Evolutionary conservation across 768 basidiomycete genomes (phyloP).

Genomic region (Collybiopsis confluens): DNA sequence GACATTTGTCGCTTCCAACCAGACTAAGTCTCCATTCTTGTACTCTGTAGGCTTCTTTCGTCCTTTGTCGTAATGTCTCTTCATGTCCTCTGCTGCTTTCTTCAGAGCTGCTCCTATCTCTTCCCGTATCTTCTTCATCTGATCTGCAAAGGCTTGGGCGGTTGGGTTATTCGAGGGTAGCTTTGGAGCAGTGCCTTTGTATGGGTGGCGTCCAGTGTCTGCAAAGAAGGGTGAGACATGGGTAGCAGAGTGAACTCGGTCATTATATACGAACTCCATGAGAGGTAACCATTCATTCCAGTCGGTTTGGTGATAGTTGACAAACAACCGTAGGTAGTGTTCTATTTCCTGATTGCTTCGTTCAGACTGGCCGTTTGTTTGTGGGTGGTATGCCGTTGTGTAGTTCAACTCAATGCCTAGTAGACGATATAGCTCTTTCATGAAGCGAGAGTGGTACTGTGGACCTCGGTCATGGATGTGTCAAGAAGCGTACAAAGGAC

Average conservation of each 20-base stretch:
- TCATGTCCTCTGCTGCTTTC: conserved; percentile 22
- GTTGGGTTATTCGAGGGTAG: conserved; percentile 7
- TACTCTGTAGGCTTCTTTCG: neutral
- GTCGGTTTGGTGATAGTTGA: conserved; percentile 20
- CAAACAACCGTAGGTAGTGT: conserved; percentile 19
- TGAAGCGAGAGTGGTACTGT: conserved; percentile 22
- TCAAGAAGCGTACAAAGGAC: no score
- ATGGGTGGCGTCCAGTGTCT: conserved; percentile 22
- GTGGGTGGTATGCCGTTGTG: conserved; percentile 18
- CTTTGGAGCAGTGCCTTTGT: conserved; percentile 10
- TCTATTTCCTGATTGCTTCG: conserved; percentile 19
- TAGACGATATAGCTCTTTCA: conserved; percentile 18
- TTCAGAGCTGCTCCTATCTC: conserved; percentile 2
- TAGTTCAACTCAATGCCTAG: conserved; percentile 13
- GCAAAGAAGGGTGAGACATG: conserved; percentile 21
- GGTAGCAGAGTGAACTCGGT: conserved; percentile 17
- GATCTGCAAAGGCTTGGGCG: conserved; percentile 13
- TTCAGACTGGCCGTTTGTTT: conserved; percentile 19
- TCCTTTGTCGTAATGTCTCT: conserved; percentile 14
- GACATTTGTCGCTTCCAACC: conserved; percentile 22
- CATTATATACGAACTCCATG: conserved; percentile 26
- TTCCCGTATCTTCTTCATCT: conserved; percentile 15
- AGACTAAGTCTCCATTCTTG: conserved; percentile 19
- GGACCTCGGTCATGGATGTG: neutral
- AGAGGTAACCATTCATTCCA: conserved; percentile 21